Base-by-base conservation (phyloP, 225 moss, liverwort and hornwort species). In the Straminergon stramineum region DNA sequence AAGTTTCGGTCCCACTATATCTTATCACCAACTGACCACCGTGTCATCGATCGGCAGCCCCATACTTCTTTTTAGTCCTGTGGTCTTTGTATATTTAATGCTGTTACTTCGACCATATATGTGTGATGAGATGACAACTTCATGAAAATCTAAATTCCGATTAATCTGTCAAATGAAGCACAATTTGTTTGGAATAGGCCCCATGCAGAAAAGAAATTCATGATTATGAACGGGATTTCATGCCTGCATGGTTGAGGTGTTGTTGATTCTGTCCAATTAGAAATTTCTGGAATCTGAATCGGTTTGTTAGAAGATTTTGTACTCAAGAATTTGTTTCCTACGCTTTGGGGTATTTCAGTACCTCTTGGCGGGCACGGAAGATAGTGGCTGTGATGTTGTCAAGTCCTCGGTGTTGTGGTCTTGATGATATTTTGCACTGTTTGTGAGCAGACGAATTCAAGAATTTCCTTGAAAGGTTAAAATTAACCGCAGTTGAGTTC, bases 371-470 rank as follows among this genome's bases (percentile, higher is more conserved):
- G 71, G 34, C 62, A 57, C 82, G 18, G 58, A 87, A 85, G 89
- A 53, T 84, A 51, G 56, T 89, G 67, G 10, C n/a, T 90, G 52
- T 67, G 76, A 43, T 87, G 43, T 52, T 90, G 62, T 83, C 55
- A 65, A 79, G 60, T 41, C 62, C 61, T 86, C 82, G 87, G 66
- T 86, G 83, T 37, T 80, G 61, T 84, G 62, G 48, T 75, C 60
- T 86, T 89, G 65, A 90, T 90, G 65, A 88, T 69, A 26, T 39
- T 64, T 56, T 87, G 61, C 43, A 66, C 84, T 91, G 76, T 75
- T 75, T 90, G 85, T 92, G 91, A 84, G 73, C 94, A 99, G 99
- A 99, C 85, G 99, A 99, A 91, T 99, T 94, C 95, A 95, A 92
- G 76, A 97, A 97, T 90, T 97, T 97, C 58, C 89, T 97, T 60